phyloP scores from a whole-genome alignment of 139 green algal genomes.

The Eudorina sp. region DNA sequence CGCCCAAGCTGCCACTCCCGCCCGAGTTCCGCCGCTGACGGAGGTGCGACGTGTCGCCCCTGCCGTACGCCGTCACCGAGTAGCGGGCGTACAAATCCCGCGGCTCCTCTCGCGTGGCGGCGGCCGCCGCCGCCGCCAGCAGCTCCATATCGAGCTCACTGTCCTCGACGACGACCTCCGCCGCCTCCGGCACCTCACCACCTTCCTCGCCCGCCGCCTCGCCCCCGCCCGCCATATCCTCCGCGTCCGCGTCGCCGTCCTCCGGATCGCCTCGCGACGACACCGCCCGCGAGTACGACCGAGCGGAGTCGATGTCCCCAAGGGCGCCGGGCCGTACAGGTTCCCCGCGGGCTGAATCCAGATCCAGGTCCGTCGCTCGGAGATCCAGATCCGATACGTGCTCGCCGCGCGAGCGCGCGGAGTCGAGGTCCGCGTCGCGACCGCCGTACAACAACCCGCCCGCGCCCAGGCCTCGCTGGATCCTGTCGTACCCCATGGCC shows the following conservation, averaged over 20 bases:
- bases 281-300: background rate
- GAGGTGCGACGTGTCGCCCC: slow-evolving; percentile 28
- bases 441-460: background rate
- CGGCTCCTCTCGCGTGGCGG: background rate
- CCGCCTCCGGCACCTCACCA: background rate
- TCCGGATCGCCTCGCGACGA: background rate
- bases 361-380: background rate
- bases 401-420: background rate
- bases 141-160: slow-evolving; percentile 1
- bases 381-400: background rate
- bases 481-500: slow-evolving; percentile 46
- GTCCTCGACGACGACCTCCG: background rate
- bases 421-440: slow-evolving; percentile 35
- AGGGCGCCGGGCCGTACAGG: background rate
- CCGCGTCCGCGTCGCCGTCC: background rate
- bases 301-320: slow-evolving; percentile 46
- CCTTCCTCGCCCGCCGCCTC: background rate
- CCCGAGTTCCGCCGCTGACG: slow-evolving; percentile 35
- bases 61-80: slow-evolving; percentile 48
- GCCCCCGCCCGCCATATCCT: background rate
- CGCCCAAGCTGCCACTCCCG: background rate
- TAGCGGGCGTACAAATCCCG: slow-evolving; percentile 63
- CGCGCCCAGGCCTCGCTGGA: background rate
- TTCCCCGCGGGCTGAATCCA: slow-evolving; percentile 15
- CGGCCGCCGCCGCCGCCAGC: background rate